These are phyloP conservation scores for Brassica balearica DNA, from an alignment of 441 rosid genomes.

Conservation along the genomic window DNA sequence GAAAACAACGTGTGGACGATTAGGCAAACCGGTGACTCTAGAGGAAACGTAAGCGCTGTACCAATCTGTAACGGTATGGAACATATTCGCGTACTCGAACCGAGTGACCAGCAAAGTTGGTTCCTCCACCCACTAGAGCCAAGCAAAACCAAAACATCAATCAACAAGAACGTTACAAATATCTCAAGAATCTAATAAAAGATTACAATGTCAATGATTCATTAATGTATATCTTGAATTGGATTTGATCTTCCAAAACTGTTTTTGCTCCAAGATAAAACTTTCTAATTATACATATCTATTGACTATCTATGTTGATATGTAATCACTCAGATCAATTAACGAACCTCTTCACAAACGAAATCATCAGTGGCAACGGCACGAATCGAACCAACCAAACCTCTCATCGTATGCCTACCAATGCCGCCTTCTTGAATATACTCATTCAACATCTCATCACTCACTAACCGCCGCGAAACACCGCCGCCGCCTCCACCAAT, in stretches of 20 bases:
- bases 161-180: neutral
- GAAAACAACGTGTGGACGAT: constrained; percentile 84
- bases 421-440: constrained; percentile 61
- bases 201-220: constrained; percentile 5
- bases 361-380: constrained; percentile 56
- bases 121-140: constrained; percentile 91
- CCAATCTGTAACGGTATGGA: constrained; percentile 96
- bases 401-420: constrained; percentile 66
- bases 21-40: constrained; percentile 83
- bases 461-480: constrained; percentile 50
- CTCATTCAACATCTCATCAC: constrained; percentile 49
- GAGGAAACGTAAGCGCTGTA: constrained; percentile 88
- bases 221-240: neutral
- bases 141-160: constrained; percentile 37
- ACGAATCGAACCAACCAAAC: constrained; percentile 62
- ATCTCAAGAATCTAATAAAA: neutral
- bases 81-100: constrained; percentile 91
- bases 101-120: constrained; percentile 77
- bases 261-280: neutral
- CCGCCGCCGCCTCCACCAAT: constrained; percentile 15
- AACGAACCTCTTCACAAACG: constrained; percentile 72
- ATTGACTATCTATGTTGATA: neutral
- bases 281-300: neutral
- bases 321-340: neutral
- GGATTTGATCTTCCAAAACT: neutral